A percentile compares a stretch with the other conserved stretches of the same genome.
These are phyloP conservation scores for Rhododendron vialii DNA, from an alignment of 148 eudicot genomes.

Conservation along the genomic window DNA sequence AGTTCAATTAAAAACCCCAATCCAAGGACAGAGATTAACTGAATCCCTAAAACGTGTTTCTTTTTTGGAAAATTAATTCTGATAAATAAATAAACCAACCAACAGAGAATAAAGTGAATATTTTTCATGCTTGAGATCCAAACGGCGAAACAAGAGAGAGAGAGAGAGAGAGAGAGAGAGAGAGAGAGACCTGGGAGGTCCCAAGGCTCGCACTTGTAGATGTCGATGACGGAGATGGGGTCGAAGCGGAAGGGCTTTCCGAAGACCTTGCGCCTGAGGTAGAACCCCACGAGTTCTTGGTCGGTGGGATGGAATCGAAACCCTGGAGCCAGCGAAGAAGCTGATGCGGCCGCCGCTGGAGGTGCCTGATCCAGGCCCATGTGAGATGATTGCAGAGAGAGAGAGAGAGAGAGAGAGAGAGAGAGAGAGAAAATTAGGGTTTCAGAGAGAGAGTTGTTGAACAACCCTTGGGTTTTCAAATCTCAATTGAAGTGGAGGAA, in stretches of 20 bases:
- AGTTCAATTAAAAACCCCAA: constrained; percentile 1
- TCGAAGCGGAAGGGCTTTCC: constrained; percentile 53
- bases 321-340: constrained; percentile 55
- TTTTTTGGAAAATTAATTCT: background rate
- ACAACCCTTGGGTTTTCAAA: background rate
- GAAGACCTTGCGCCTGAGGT: constrained; percentile 54
- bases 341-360: background rate
- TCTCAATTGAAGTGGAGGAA: background rate
- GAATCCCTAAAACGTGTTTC: background rate
- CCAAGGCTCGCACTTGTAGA: constrained; percentile 73
- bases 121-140: background rate
- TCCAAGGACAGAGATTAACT: background rate
- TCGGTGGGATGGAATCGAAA: constrained; percentile 85
- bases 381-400: background rate
- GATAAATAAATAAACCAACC: background rate
- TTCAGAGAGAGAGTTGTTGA: background rate
- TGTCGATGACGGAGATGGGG: constrained; percentile 63
- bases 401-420: background rate
- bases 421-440: background rate
- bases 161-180: background rate
- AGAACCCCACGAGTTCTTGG: constrained; percentile 65
- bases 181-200: constrained; percentile 60
- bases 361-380: constrained; percentile 10
- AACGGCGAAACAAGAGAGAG: background rate
- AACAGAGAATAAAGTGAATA: background rate